Evolutionary conservation across 2,329 filamentous ascomycete species (phyloP), one percentile per base, ranked within the genome.

Genomic region (Penicillium sp.): DNA sequence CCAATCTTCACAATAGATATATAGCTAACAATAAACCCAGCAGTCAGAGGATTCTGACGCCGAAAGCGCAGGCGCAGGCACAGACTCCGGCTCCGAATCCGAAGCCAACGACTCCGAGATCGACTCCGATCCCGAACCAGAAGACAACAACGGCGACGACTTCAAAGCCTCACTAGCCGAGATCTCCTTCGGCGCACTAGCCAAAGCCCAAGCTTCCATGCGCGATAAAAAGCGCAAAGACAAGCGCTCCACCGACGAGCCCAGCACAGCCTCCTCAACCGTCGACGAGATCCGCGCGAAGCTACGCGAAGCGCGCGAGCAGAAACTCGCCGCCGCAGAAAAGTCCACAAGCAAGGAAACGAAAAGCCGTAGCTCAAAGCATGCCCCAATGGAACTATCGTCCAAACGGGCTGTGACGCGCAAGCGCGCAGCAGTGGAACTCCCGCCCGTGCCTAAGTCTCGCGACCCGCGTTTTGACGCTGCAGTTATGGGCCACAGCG

Each of bases 381-480:
- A 97, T 75, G 94, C 94, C 0, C 94, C 94, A 0, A 84, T 85
- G 40, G 86, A 94, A 55, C 84, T 91, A 69, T 86, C 91, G 2
- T 91, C 88, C 71, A 95, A 93, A 75, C 84, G 84, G 45, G 88
- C 89, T 47, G 94, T 99, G 23, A 87, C 88, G 2, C 88, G 94
- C 52, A 87, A 84, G 67, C 89, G 93, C 47, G 85, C 87, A 53
- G 86, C 94, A 16, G 78, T 96, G 48, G 79, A 78, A 38, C 70
- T 76, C 4, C 74, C 76, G 2, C 73, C 79, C 32, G 70, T 70
- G 70, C 80, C 82, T 53, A 90, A 89, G 68, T 76, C 81, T 1
- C 87, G 93, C 51, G 94, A 99, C 73, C 94, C 94, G 16, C 88
- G 94, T 47, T 99, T 99, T 76, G 90, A 94, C 59, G 81, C 86